A percentile compares a stretch with the other conserved stretches of the same genome.
phyloP scores from a whole-genome alignment of 192 early-diverging fungal genomes.

The Backusella macrospora region DNA sequence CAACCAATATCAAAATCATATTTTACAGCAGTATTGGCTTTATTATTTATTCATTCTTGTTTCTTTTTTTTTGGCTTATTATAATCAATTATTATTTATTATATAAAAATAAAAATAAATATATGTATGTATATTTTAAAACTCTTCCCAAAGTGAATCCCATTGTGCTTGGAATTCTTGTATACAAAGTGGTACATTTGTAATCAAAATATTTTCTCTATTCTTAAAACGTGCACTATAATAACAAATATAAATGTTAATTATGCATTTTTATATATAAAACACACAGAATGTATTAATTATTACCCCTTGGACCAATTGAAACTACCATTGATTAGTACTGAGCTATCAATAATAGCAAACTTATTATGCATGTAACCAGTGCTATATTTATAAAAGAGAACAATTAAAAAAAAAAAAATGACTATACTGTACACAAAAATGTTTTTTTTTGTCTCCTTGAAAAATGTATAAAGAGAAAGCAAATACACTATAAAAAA shows the following conservation, averaged over 20 bases:
- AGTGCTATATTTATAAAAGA: too few relatives aligned
- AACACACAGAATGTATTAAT: too few relatives aligned
- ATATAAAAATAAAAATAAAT: constrained; percentile 8
- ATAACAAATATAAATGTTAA: neutral
- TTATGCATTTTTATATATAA: neutral
- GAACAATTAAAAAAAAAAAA: too few relatives aligned
- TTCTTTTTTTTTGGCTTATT: neutral
- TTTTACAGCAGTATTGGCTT: neutral
- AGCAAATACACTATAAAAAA: too few relatives aligned
- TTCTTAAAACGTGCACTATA: constrained; percentile 66
- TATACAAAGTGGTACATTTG: constrained; percentile 60
- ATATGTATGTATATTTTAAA: constrained; percentile 36
- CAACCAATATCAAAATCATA: neutral
- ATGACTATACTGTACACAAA: constrained; percentile 23
- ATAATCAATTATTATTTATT: neutral
- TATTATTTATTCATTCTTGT: constrained; percentile 10
- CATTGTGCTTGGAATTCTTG: constrained; percentile 63
- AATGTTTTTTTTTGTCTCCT: neutral
- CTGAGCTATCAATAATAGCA: constrained; percentile 58
- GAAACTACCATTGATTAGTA: constrained; percentile 65
- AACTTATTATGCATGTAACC: constrained; percentile 77
- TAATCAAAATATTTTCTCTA: constrained; percentile 69
- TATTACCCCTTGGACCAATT: constrained; percentile 61
- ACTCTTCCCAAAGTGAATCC: constrained; percentile 61
- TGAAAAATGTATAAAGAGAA: neutral